A percentile compares a stretch with the other conserved stretches of the same genome.
Conservation (phyloP, 257 asterid genomes). For the Solanum pinnatisectum region DNA sequence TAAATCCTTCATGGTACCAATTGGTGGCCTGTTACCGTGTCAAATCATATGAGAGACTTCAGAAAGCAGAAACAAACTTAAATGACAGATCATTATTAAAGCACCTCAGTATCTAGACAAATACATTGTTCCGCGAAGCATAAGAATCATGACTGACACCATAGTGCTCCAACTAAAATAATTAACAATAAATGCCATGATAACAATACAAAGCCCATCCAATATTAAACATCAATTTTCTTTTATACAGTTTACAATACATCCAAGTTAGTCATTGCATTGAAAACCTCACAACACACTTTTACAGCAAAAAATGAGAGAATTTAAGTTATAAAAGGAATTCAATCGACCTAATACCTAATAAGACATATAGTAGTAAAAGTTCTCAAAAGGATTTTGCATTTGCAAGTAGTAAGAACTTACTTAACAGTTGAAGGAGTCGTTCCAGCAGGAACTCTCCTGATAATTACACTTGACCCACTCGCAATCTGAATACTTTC, state of each 20-base stretch:
- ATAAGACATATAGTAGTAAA: neutral
- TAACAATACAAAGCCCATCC: neutral
- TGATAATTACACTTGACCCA: slow-evolving; percentile 71
- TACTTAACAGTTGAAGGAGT: slow-evolving; percentile 26
- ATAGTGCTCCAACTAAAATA: neutral
- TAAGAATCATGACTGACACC: neutral
- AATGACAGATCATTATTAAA: neutral
- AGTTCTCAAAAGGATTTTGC: neutral
- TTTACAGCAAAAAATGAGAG: neutral
- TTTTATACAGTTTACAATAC: neutral
- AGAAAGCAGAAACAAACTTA: neutral
- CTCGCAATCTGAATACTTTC: slow-evolving; percentile 50
- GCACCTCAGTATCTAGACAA: neutral
- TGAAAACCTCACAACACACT: neutral
- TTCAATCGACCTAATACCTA: neutral
- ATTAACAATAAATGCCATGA: neutral
- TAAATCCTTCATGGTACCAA: slow-evolving; percentile 1
- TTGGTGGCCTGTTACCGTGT: slow-evolving; percentile 4
- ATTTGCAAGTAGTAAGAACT: slow-evolving; percentile 12
- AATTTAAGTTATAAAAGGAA: neutral
- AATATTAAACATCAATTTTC: neutral
- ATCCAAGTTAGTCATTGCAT: neutral
- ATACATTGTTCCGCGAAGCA: neutral
- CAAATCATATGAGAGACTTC: neutral
- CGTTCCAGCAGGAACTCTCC: slow-evolving; percentile 63